Evolutionary conservation across 495 filamentous ascomycete species (phyloP).

Genomic region (Annulohypoxylon stygium): DNA sequence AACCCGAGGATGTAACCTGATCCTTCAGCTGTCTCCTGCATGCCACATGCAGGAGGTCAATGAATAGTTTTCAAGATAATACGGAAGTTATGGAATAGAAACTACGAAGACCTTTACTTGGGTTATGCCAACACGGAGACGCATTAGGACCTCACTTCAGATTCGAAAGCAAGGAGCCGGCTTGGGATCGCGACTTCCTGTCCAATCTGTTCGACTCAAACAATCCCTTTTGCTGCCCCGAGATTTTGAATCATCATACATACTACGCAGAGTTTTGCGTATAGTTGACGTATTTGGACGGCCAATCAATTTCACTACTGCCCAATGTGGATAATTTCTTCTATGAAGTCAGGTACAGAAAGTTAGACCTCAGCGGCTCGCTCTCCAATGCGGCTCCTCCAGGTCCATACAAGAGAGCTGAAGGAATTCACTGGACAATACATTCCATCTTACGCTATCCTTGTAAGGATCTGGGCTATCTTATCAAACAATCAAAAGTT

Average conservation of each 20-base stretch:
- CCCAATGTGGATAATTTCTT: background rate
- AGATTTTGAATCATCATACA: too few relatives aligned
- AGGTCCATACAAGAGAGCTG: conserved; percentile 32
- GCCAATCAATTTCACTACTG: too few relatives aligned
- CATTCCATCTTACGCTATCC: conserved; percentile 29
- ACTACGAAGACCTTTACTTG: background rate
- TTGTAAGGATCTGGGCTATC: conserved; percentile 3
- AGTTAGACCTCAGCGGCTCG: background rate
- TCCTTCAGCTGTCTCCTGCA: background rate
- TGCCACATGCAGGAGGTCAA: background rate
- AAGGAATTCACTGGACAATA: conserved; percentile 27
- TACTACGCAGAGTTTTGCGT: too few relatives aligned
- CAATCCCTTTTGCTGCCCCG: background rate
- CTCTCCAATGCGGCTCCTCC: conserved; percentile 32
- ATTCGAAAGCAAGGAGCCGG: background rate
- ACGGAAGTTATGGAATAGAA: background rate
- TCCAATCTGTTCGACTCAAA: background rate
- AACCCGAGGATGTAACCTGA: background rate
- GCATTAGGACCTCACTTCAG: background rate
- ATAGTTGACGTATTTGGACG: too few relatives aligned
- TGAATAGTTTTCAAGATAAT: background rate
- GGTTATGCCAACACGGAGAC: background rate
- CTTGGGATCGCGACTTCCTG: background rate
- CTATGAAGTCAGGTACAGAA: background rate
- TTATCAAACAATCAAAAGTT: background rate